A percentile compares a stretch with the other conserved stretches of the same genome.
phyloP scores from a whole-genome alignment of 1,139 yeast species.

The Suhomyces bokatorum region DNA sequence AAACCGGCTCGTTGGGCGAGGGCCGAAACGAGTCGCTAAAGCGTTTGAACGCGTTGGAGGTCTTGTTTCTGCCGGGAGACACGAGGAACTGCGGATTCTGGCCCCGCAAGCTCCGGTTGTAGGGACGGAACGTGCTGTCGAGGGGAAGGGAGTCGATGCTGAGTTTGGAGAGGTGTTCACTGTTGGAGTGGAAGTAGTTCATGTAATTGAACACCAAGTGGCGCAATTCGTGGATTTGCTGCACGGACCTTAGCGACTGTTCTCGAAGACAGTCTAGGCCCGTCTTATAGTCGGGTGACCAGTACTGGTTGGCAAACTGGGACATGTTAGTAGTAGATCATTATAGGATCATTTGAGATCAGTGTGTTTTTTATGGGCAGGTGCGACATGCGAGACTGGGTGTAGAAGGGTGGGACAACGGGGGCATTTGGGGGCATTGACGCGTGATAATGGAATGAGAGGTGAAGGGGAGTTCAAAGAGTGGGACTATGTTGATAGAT shows the following conservation, averaged over 20 bases:
- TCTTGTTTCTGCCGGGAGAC: constrained; percentile 3
- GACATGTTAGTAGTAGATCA: constrained; percentile 13
- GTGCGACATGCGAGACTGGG: constrained; percentile 3
- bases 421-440: background rate
- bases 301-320: constrained; percentile 35
- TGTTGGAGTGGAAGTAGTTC: constrained; percentile 39
- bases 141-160: constrained; percentile 26
- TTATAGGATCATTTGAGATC: background rate
- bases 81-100: background rate
- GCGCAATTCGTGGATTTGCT: constrained; percentile 45
- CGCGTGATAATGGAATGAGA: background rate
- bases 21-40: constrained; percentile 17
- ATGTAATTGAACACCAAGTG: constrained; percentile 41
- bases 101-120: constrained; percentile 1
- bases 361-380: background rate
- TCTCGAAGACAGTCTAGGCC: constrained; percentile 35
- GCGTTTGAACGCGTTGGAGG: constrained; percentile 13
- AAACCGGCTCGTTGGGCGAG: constrained; percentile 5
- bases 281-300: constrained; percentile 46
- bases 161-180: constrained; percentile 34
- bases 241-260: constrained; percentile 36
- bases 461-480: background rate
- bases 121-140: constrained; percentile 26
- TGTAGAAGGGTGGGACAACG: background rate
- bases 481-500: background rate